Evolutionary conservation across 768 basidiomycete species (phyloP).

Genomic region (Trametes coccinea): DNA sequence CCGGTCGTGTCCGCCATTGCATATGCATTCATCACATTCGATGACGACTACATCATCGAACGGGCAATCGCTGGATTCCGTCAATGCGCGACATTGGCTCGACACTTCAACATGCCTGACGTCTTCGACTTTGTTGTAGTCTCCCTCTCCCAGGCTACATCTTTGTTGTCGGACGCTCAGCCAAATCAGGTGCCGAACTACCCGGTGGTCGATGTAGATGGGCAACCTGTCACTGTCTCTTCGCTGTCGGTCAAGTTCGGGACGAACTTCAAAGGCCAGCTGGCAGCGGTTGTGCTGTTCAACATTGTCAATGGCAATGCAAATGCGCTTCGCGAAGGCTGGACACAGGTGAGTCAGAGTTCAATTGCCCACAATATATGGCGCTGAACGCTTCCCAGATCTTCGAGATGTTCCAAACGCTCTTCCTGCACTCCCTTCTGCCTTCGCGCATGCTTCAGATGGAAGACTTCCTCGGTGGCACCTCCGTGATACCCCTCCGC

Average conservation of each 20-base stretch:
- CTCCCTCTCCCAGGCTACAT: slow-evolving; percentile 90
- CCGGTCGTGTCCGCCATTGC: slow-evolving; percentile 92
- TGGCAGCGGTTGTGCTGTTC: slow-evolving; percentile 96
- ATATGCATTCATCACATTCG: slow-evolving; percentile 93
- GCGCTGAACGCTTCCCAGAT: slow-evolving; percentile 50
- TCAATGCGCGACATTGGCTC: slow-evolving; percentile 92
- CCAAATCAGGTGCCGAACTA: slow-evolving; percentile 76
- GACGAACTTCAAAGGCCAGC: slow-evolving; percentile 90
- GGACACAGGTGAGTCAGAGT: slow-evolving; percentile 70
- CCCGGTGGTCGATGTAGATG: slow-evolving; percentile 88
- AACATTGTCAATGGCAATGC: slow-evolving; percentile 97
- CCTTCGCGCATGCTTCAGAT: slow-evolving; percentile 92
- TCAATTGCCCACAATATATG: slow-evolving; percentile 2
- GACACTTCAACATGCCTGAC: slow-evolving; percentile 85
- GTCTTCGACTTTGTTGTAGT: slow-evolving; percentile 97
- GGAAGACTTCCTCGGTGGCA: slow-evolving; percentile 98
- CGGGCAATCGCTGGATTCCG: slow-evolving; percentile 94
- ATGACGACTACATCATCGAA: slow-evolving; percentile 96
- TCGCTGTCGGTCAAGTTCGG: slow-evolving; percentile 92
- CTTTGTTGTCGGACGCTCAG: slow-evolving; percentile 73
- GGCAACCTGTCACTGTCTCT: slow-evolving; percentile 87
- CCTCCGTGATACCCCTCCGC: slow-evolving; percentile 87
- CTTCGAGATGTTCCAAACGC: slow-evolving; percentile 97
- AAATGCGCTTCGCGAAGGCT: slow-evolving; percentile 90
- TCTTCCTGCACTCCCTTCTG: slow-evolving; percentile 91